A percentile compares a stretch with the other conserved stretches of the same genome.
These are phyloP conservation scores for Arabis alpina DNA, from an alignment of 345 rosid genomes.

Conservation along the genomic window DNA sequence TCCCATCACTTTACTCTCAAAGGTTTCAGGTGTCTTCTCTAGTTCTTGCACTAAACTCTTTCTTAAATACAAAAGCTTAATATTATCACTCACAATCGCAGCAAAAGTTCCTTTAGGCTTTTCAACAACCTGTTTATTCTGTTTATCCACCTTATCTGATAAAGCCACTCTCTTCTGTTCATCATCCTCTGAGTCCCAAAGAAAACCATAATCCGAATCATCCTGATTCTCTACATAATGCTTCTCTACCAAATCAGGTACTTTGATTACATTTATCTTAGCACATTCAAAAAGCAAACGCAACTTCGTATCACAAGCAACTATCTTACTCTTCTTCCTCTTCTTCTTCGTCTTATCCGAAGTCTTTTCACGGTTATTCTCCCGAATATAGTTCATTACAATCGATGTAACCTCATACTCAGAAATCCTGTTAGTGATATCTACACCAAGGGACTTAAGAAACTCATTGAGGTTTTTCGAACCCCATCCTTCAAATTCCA, in stretches of 20 bases:
- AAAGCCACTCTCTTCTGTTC: constrained; percentile 32
- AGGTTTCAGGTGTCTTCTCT: constrained; percentile 52
- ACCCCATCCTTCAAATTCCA: constrained; percentile 74
- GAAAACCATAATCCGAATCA: constrained; percentile 46
- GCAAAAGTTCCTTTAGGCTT: constrained; percentile 59
- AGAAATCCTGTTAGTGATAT: constrained; percentile 50
- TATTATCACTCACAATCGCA: constrained; percentile 61
- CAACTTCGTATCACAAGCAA: constrained; percentile 61
- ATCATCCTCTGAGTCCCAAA: constrained; percentile 48
- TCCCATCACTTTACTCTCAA: constrained; percentile 61
- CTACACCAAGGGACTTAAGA: constrained; percentile 59
- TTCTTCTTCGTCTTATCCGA: constrained; percentile 53
- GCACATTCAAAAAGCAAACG: constrained; percentile 58
- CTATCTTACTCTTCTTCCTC: constrained; percentile 34
- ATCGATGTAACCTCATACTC: constrained; percentile 53
- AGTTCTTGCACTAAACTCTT: constrained; percentile 67
- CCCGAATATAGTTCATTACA: constrained; percentile 50
- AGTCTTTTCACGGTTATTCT: constrained; percentile 45
- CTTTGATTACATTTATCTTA: constrained; percentile 48
- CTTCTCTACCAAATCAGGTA: constrained; percentile 59
- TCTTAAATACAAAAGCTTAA: constrained; percentile 71
- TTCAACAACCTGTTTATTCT: constrained; percentile 33
- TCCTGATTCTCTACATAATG: constrained; percentile 72
- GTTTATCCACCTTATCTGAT: constrained; percentile 36
- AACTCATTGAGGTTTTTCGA: constrained; percentile 67